Percentiles rank a stretch among this genome's conserved stretches.
Conservation (phyloP, 2,329 filamentous ascomycete genomes). For the Ophioceras dolichostomum region DNA sequence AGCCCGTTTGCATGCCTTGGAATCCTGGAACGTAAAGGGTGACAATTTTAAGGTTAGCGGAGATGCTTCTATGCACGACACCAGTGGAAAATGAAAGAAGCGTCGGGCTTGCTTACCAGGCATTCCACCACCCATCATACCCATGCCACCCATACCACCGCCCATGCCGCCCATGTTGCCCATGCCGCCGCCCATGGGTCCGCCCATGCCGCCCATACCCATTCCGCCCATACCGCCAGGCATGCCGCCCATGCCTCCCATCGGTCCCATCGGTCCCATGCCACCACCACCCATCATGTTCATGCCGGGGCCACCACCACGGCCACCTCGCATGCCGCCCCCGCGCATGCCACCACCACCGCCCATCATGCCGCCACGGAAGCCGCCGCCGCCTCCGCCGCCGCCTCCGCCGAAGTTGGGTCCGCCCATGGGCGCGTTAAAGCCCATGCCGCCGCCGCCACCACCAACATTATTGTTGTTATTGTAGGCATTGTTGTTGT, state of each 20-base stretch:
- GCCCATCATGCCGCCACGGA: conserved; percentile 36
- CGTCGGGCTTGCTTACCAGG: conserved; percentile 32
- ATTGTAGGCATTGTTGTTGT: conserved; percentile 4
- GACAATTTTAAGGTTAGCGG: conserved; percentile 3
- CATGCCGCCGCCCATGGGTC: conserved; percentile 22
- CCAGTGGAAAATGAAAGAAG: not conserved
- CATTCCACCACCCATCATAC: conserved; percentile 41
- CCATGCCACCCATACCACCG: conserved; percentile 36
- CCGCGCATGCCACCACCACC: conserved; percentile 34
- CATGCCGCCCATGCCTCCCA: conserved; percentile 39
- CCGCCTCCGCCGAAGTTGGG: conserved; percentile 29
- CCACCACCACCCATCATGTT: too few species aligned
- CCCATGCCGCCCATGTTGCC: conserved; percentile 27
- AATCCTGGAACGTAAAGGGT: conserved; percentile 36
- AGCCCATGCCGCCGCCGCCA: conserved; percentile 9
- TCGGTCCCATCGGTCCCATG: too few species aligned
- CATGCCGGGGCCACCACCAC: conserved; percentile 24
- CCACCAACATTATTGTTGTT: conserved; percentile 8
- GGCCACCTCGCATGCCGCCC: conserved; percentile 33
- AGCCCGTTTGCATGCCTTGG: conserved; percentile 55
- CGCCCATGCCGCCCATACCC: conserved; percentile 24
- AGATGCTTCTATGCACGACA: conserved; percentile 3
- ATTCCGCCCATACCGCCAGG: conserved; percentile 32
- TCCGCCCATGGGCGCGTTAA: conserved; percentile 12
- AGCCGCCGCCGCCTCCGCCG: conserved; percentile 31